These are phyloP conservation scores for Russula olivacea DNA, from an alignment of 768 basidiomycete species.

Conservation along the genomic window DNA sequence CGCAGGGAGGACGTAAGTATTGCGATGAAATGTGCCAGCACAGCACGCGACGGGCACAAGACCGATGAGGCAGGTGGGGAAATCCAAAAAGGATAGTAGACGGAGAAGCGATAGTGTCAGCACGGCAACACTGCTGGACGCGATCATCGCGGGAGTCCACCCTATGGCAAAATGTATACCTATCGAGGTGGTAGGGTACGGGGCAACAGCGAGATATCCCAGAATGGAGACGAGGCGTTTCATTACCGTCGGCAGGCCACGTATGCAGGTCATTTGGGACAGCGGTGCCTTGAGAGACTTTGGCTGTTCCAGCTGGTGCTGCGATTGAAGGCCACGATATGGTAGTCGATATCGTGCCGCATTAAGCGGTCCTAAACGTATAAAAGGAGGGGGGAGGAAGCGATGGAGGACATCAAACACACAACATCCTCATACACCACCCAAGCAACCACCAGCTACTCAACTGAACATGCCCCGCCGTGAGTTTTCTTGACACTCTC, in stretches of 20 bases:
- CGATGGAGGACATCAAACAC: conserved; percentile 2
- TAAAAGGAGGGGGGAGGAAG: conserved; percentile 2
- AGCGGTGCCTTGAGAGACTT: conserved; percentile 14
- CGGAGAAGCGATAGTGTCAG: background rate
- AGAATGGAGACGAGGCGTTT: conserved; percentile 7
- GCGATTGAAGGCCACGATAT: background rate
- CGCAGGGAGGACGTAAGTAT: background rate
- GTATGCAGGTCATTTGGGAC: conserved; percentile 8
- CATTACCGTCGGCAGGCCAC: conserved; percentile 13
- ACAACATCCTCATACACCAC: conserved; percentile 9
- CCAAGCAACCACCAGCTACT: conserved; percentile 7
- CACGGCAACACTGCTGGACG: background rate
- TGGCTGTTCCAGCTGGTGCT: background rate
- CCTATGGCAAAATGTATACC: conserved; percentile 18
- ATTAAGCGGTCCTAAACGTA: background rate
- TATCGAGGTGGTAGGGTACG: background rate
- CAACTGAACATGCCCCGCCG: conserved; percentile 12
- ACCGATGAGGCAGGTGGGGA: background rate
- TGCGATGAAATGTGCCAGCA: conserved; percentile 5
- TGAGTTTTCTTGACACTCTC: conserved; percentile 1
- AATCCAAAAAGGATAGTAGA: background rate
- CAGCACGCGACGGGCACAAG: conserved; percentile 1
- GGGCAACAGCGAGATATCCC: conserved; percentile 8
- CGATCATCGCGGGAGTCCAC: background rate
- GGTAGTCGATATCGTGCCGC: background rate